These are phyloP conservation scores for Ceratocystis smalleyi DNA, from an alignment of 2,329 filamentous ascomycete genomes.

Conservation along the genomic window DNA sequence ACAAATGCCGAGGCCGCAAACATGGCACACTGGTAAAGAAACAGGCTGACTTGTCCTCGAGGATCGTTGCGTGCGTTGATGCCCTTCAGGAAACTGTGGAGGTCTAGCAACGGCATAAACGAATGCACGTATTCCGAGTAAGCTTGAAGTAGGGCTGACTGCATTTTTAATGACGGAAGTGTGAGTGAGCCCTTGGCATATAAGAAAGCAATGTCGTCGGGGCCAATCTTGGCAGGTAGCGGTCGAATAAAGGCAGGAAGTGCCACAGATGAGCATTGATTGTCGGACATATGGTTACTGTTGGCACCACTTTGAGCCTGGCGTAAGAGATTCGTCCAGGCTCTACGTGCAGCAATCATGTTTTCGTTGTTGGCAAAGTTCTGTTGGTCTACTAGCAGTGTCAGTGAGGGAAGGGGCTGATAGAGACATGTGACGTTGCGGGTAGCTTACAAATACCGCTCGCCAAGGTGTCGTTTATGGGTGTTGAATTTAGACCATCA, in stretches of 20 bases:
- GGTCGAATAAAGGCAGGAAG: slow-evolving; percentile 60
- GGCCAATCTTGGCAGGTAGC: slow-evolving; percentile 58
- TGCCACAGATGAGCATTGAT: slow-evolving; percentile 22
- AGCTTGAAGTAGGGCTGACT: slow-evolving; percentile 64
- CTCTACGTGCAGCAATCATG: slow-evolving; percentile 13
- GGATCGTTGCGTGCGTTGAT: slow-evolving; percentile 53
- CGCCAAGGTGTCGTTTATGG: neutral
- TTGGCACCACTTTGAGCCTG: slow-evolving; percentile 22
- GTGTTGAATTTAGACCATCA: neutral
- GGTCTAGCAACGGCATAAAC: slow-evolving; percentile 77
- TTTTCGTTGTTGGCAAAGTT: slow-evolving; percentile 10
- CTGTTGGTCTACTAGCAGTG: slow-evolving; percentile 22
- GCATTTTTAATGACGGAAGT: slow-evolving; percentile 53
- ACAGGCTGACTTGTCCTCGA: slow-evolving; percentile 59
- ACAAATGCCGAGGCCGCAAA: slow-evolving; percentile 83
- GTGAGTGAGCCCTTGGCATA: slow-evolving; percentile 70
- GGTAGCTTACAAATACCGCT: slow-evolving; percentile 8
- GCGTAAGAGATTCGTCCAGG: slow-evolving; percentile 13
- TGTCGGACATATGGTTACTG: neutral
- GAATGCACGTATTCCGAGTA: slow-evolving; percentile 86
- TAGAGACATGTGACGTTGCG: neutral
- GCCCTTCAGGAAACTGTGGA: slow-evolving; percentile 42
- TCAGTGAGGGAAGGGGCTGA: slow-evolving; percentile 25
- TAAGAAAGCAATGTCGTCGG: slow-evolving; percentile 72
- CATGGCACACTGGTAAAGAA: slow-evolving; percentile 89